Percentiles rank a stretch among this genome's conserved stretches.
Conservation (phyloP, 371 early-diverging fungal species). For the Haplosporangium sp. region DNA sequence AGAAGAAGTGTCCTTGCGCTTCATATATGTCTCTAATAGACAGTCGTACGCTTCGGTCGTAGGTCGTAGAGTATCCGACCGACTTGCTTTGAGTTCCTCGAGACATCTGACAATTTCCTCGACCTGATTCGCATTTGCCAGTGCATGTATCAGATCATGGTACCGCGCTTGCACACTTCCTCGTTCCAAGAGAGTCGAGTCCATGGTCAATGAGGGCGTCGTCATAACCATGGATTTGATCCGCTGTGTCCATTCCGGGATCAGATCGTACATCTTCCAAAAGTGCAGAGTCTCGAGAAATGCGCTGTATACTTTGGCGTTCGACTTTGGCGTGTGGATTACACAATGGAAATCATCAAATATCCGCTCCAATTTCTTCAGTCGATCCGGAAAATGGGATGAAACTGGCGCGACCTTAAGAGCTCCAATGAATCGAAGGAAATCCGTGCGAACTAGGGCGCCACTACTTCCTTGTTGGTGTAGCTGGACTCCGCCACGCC, state of each 20-base stretch:
- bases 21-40: constrained; percentile 19
- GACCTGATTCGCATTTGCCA: constrained; percentile 30
- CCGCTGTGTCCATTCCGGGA: constrained; percentile 30
- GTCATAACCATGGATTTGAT: constrained; percentile 21
- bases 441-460: constrained; percentile 24
- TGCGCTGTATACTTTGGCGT: constrained; percentile 29
- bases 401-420: constrained; percentile 23
- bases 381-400: background rate
- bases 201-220: background rate
- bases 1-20: constrained; percentile 17
- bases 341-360: constrained; percentile 43
- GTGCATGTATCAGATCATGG: constrained; percentile 34
- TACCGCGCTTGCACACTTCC: constrained; percentile 35
- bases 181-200: background rate
- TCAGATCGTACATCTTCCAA: constrained; percentile 28
- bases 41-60: constrained; percentile 37
- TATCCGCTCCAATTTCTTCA: constrained; percentile 22
- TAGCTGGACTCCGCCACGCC: constrained; percentile 12
- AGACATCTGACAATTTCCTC: constrained; percentile 38
- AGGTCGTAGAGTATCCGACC: constrained; percentile 37
- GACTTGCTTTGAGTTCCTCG: constrained; percentile 27
- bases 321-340: constrained; percentile 30
- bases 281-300: constrained; percentile 37
- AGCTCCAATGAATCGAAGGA: constrained; percentile 24
- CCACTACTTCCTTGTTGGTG: background rate